Base-by-base conservation (phyloP, 371 early-diverging fungal genomes). In the Syncephalastrum racemosum region DNA sequence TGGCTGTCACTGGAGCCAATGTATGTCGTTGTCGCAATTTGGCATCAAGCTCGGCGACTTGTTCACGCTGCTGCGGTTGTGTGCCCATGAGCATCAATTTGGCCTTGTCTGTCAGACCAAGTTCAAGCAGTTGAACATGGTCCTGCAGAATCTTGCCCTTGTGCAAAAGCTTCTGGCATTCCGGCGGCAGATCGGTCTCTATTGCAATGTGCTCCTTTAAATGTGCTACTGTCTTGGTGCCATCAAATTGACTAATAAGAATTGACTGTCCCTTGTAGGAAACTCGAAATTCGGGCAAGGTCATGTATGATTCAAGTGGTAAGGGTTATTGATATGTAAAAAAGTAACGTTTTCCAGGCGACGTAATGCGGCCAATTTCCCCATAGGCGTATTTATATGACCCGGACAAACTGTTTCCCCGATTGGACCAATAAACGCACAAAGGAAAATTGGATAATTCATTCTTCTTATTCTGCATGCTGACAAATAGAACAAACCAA, bases 81-180 rank as follows among this genome's bases (percentile, higher is more conserved):
- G 79, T 80, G 13, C 87, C 88, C 48, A 83, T 71, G 4, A 88
- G 63, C 58, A 84, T 72, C 14, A 85, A 44, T 56, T 83, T 84
- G 8, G 68, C 59, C 14, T 65, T 66, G 16, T 58, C 50, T 1
- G 42, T 47, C 19, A 79, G 47, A 4, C 56, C 41, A 1, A 64
- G 55, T 0, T 55, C 65, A 6, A 10, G 48, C 14, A 75, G 23
- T 0, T 48, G 62, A 10, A 16, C 41, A 4, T 51, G 48, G 39
- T 70, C 66, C 16, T 71, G 56, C 3, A 83, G 59, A 2, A 73
- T 61, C 16, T 70, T 74, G 15, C 86, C 84, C 53, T 80, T 82
- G 60, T 70, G 73, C 41, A 81, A 45, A 6, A 85, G 62, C 52
- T 82, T 83, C 58, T 83, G 83, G 15, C 68, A 59, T 0, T 60